These are phyloP conservation scores for Stachybotrys chartarum DNA, from an alignment of 2,329 filamentous ascomycete species.

Conservation along the genomic window DNA sequence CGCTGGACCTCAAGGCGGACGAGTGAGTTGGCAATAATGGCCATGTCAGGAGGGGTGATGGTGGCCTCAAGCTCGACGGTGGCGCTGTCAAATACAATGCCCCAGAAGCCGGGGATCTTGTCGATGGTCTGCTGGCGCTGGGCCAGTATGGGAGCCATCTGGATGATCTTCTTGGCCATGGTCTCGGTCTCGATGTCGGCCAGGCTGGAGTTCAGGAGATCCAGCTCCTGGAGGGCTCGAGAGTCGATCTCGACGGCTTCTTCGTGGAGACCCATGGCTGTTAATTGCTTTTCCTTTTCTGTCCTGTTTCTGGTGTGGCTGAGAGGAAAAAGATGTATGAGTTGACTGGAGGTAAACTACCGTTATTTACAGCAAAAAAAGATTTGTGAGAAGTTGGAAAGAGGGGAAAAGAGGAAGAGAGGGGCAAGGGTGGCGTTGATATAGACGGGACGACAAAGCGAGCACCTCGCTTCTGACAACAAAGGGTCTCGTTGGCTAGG, in stretches of 20 bases:
- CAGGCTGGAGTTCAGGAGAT: neutral
- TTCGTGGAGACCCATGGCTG: neutral
- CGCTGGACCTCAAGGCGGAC: conserved; percentile 1
- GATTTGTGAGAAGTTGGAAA: no score
- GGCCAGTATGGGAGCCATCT: neutral
- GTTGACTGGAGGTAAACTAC: no score
- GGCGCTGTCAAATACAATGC: conserved; percentile 5
- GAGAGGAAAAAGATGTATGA: neutral
- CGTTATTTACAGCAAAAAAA: no score
- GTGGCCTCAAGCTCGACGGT: conserved; percentile 1
- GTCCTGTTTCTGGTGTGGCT: neutral
- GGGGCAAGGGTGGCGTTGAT: no score
- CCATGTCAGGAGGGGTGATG: neutral
- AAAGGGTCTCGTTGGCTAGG: neutral
- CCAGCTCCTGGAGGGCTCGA: conserved; percentile 1
- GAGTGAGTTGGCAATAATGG: neutral
- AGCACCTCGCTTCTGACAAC: no score
- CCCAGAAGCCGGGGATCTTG: conserved; percentile 2
- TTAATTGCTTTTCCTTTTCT: neutral
- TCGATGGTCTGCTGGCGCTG: conserved; percentile 2
- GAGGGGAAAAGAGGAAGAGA: no score
- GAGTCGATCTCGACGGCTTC: conserved; percentile 1
- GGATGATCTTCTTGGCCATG: conserved; percentile 2
- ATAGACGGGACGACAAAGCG: no score
- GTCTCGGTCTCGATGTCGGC: neutral